Evolutionary conservation across 805 yeast genomes (phyloP).

Genomic region (Tetrapisispora fleetii): DNA sequence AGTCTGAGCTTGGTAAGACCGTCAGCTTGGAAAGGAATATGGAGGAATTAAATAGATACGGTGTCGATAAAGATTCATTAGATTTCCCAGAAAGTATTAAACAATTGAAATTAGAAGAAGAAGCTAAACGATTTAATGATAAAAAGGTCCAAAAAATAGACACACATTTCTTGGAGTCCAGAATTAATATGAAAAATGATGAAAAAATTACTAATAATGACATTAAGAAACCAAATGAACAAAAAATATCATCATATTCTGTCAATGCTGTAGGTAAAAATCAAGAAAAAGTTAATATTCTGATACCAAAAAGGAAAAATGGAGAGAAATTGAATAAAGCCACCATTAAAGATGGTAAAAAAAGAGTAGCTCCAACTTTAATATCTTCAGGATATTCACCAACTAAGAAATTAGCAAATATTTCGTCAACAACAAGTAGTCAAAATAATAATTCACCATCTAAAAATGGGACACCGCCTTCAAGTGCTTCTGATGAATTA

Average conservation of each 20-base stretch:
- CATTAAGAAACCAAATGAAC: neutral
- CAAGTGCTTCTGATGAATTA: neutral
- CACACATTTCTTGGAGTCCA: constrained; percentile 6
- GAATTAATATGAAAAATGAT: constrained; percentile 1
- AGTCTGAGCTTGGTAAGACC: constrained; percentile 49
- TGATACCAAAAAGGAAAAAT: constrained; percentile 24
- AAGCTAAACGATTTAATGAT: constrained; percentile 34
- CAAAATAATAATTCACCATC: neutral
- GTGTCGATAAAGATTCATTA: constrained; percentile 76
- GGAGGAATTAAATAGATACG: constrained; percentile 67
- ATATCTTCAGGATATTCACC: constrained; percentile 38
- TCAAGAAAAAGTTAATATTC: constrained; percentile 12
- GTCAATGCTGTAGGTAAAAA: neutral
- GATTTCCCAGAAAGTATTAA: constrained; percentile 80
- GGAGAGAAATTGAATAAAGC: constrained; percentile 34
- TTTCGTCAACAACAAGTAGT: neutral
- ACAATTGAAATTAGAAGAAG: constrained; percentile 65
- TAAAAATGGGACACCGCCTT: neutral
- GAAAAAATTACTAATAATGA: neutral
- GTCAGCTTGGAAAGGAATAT: constrained; percentile 60
- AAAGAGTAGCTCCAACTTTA: constrained; percentile 62
- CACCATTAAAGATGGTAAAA: constrained; percentile 65
- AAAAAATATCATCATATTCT: neutral
- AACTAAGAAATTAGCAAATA: constrained; percentile 1
- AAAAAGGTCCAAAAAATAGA: neutral